Evolutionary conservation across 2,329 filamentous ascomycete genomes (phyloP).

Genomic region (Pseudopyrenochaeta lycopersici): DNA sequence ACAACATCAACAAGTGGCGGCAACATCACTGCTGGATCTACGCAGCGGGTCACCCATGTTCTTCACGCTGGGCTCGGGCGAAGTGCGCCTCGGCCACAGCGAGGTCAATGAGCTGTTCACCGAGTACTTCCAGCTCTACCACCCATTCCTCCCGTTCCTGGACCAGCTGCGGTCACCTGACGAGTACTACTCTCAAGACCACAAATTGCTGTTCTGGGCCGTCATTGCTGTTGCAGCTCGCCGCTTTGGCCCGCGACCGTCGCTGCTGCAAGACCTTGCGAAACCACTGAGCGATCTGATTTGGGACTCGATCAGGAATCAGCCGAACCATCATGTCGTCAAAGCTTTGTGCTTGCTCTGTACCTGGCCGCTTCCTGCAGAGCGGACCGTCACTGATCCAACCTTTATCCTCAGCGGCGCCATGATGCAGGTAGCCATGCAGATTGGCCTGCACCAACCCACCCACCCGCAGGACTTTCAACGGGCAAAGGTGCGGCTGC

Average conservation of each 20-base stretch:
- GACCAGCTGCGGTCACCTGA: constrained; percentile 71
- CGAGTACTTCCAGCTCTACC: constrained; percentile 79
- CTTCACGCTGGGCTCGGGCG: constrained; percentile 66
- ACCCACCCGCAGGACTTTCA: constrained; percentile 87
- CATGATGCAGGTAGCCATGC: constrained; percentile 88
- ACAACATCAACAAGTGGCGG: constrained; percentile 49
- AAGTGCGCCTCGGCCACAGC: constrained; percentile 53
- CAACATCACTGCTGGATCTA: constrained; percentile 52
- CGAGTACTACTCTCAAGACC: constrained; percentile 78
- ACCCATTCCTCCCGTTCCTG: constrained; percentile 80
- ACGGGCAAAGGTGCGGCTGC: constrained; percentile 75
- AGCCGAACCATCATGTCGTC: constrained; percentile 80
- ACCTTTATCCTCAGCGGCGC: constrained; percentile 83
- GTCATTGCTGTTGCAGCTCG: constrained; percentile 79
- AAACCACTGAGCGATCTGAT: constrained; percentile 73
- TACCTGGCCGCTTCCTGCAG: constrained; percentile 85
- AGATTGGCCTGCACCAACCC: constrained; percentile 81
- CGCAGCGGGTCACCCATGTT: constrained; percentile 60
- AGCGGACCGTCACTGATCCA: constrained; percentile 79
- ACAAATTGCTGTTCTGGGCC: constrained; percentile 85
- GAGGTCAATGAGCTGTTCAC: constrained; percentile 68
- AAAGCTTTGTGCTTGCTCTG: constrained; percentile 83
- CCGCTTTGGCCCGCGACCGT: constrained; percentile 70
- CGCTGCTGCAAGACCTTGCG: constrained; percentile 72
- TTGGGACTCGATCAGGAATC: constrained; percentile 81